phyloP scores from a whole-genome alignment of 805 yeast genomes.

The Saturnispora halmiae region DNA sequence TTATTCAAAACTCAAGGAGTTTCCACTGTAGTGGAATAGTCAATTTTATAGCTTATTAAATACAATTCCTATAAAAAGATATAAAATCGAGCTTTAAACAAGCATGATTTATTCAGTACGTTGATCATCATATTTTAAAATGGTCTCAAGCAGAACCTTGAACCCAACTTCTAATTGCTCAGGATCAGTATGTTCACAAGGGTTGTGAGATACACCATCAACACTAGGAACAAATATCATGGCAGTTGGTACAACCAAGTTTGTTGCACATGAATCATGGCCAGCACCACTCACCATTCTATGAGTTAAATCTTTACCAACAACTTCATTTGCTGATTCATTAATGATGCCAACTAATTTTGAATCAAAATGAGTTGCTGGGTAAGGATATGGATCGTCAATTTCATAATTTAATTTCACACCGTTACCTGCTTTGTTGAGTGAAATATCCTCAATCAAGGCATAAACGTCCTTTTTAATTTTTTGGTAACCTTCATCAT shows the following conservation, averaged over 20 bases:
- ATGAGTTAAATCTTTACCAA: conserved; percentile 35
- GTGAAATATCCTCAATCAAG: conserved; percentile 16
- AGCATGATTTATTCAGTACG: conserved; percentile 9
- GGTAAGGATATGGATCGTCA: conserved; percentile 29
- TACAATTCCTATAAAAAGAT: too few relatives aligned
- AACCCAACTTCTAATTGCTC: conserved; percentile 57
- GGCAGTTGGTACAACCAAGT: conserved; percentile 51
- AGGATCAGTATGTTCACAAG: conserved; percentile 56
- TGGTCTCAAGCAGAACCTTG: conserved; percentile 44
- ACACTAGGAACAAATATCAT: conserved; percentile 67
- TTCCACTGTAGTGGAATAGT: neutral
- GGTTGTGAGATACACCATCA: conserved; percentile 61
- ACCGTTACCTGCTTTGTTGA: conserved; percentile 27
- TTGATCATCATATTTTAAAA: conserved; percentile 23
- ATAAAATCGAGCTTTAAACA: too few relatives aligned
- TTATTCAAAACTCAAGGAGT: neutral
- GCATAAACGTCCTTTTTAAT: conserved; percentile 31
- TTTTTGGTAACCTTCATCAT: conserved; percentile 36
- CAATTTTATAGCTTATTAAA: neutral
- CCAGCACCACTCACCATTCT: conserved; percentile 63
- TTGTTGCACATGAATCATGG: conserved; percentile 60
- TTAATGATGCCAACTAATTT: conserved; percentile 43
- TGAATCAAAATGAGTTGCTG: conserved; percentile 51
- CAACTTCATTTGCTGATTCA: conserved; percentile 41
- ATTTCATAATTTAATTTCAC: conserved; percentile 37